Conservation (phyloP, 2,329 filamentous ascomycete genomes). For the Penicillium sumatraense region DNA sequence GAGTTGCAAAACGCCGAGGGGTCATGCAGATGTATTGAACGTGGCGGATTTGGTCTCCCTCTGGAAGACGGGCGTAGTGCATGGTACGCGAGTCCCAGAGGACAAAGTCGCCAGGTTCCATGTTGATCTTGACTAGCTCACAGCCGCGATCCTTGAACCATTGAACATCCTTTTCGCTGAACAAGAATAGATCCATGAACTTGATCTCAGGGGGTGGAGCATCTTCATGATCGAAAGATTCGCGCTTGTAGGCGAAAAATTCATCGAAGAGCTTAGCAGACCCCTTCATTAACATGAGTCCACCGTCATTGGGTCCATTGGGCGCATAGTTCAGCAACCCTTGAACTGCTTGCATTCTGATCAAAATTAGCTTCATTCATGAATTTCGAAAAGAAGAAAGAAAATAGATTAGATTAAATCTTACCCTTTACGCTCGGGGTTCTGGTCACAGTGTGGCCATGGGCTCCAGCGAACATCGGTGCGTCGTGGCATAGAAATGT, state of each 20-base stretch:
- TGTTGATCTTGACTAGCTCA: conserved; percentile 44
- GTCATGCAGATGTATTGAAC: conserved; percentile 47
- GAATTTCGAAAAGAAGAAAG: not conserved
- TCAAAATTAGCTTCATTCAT: not conserved
- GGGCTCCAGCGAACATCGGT: conserved; percentile 45
- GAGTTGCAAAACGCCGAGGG: conserved; percentile 39
- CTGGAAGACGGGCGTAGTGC: conserved; percentile 48
- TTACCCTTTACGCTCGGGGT: conserved; percentile 45
- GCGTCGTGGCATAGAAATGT: conserved; percentile 49
- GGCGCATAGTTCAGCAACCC: conserved; percentile 52
- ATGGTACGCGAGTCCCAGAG: conserved; percentile 55
- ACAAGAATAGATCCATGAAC: conserved; percentile 48
- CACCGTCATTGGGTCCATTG: conserved; percentile 53
- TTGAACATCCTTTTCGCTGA: conserved; percentile 48
- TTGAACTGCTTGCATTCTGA: conserved; percentile 39
- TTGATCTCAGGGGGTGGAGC: conserved; percentile 30
- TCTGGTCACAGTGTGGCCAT: conserved; percentile 54
- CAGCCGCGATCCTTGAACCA: conserved; percentile 49
- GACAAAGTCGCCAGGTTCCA: conserved; percentile 50
- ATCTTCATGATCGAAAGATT: conserved; percentile 26
- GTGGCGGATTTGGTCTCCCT: conserved; percentile 41
- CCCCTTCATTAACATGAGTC: conserved; percentile 52
- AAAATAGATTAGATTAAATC: not conserved
- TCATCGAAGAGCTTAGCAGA: conserved; percentile 48
- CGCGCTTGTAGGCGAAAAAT: conserved; percentile 48